Conservation (phyloP, 306 rosid species). For the Sicyos edulis region DNA sequence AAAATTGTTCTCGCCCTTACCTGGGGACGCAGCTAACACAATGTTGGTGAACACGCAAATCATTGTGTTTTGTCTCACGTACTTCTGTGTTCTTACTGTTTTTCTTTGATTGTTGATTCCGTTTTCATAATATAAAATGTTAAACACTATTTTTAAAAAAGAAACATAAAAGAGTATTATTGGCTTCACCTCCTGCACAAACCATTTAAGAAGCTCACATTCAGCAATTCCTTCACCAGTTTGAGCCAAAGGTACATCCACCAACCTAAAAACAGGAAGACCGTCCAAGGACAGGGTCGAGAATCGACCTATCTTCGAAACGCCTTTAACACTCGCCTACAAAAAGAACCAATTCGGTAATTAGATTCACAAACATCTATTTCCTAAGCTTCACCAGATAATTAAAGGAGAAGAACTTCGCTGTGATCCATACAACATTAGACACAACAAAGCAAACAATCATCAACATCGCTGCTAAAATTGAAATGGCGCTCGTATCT, state of each 20-base stretch:
- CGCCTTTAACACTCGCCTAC: slow-evolving; percentile 31
- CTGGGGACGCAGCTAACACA: too few relatives aligned
- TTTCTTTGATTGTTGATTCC: too few relatives aligned
- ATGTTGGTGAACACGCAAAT: too few relatives aligned
- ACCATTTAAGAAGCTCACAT: slow-evolving; percentile 94
- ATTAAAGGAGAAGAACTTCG: too few relatives aligned
- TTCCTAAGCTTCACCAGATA: not conserved
- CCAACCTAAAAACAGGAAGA: slow-evolving; percentile 35
- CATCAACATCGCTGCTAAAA: not conserved
- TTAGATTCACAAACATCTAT: not conserved
- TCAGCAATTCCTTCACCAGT: slow-evolving; percentile 99
- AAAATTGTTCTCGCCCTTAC: too few relatives aligned
- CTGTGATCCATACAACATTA: not conserved
- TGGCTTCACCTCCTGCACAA: slow-evolving; percentile 66
- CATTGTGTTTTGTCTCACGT: too few relatives aligned
- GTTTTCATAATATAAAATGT: too few relatives aligned
- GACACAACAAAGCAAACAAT: not conserved
- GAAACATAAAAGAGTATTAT: not conserved
- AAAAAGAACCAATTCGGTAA: slow-evolving; percentile 11
- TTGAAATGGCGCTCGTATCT: not conserved
- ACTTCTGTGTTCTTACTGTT: too few relatives aligned
- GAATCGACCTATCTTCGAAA: slow-evolving; percentile 34
- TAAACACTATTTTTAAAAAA: not conserved
- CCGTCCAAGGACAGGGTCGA: slow-evolving; percentile 45
- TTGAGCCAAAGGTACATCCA: slow-evolving; percentile 84